phyloP scores from a whole-genome alignment of 2,329 filamentous ascomycete species.

The Beauveria asiatica region DNA sequence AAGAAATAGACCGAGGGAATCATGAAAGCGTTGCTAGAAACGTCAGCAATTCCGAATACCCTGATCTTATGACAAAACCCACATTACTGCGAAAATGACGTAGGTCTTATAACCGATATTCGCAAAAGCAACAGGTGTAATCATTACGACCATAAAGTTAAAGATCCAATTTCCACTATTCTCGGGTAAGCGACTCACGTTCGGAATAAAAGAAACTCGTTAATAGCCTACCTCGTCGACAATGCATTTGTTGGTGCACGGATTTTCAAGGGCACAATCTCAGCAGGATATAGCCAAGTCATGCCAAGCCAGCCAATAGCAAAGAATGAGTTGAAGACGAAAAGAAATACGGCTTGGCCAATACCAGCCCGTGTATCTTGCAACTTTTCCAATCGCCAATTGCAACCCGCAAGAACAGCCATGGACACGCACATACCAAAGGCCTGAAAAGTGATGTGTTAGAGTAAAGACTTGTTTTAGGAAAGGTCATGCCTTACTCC shows the following conservation, averaged over 20 bases:
- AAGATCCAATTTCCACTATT: constrained; percentile 7
- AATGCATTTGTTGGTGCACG: constrained; percentile 36
- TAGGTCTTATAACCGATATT: constrained; percentile 10
- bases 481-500: background rate
- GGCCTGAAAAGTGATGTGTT: background rate
- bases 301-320: constrained; percentile 53
- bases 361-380: constrained; percentile 8
- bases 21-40: constrained; percentile 6
- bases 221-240: constrained; percentile 31
- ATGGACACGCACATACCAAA: constrained; percentile 10
- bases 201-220: fast-evolving
- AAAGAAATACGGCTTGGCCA: constrained; percentile 36
- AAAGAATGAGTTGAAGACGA: constrained; percentile 59
- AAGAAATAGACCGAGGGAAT: constrained; percentile 9
- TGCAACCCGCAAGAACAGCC: constrained; percentile 11
- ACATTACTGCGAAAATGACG: constrained; percentile 9
- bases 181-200: background rate
- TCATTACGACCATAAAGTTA: constrained; percentile 11
- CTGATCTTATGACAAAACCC: background rate
- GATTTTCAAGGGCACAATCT: constrained; percentile 37
- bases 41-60: background rate
- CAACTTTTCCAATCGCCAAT: background rate
- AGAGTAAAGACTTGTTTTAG: background rate
- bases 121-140: constrained; percentile 4
- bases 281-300: constrained; percentile 47